Evolutionary conservation across 257 asterid species (phyloP), one percentile per base, ranked within the genome.

Genomic region (Nicotiana otophora): DNA sequence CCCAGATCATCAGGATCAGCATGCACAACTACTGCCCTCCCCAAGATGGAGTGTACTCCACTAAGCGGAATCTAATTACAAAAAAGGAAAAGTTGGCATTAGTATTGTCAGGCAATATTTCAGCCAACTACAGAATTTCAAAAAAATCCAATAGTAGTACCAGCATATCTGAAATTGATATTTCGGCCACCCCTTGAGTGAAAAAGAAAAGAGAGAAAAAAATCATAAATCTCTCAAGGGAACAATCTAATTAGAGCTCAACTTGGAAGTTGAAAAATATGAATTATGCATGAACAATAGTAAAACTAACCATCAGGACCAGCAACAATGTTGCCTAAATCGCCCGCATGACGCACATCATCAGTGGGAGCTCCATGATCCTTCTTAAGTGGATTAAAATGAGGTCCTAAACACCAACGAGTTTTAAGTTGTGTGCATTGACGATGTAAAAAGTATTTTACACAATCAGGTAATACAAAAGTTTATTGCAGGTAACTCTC

Each of bases 1-100:
- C 99, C 99, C 15, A 95, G 93, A 89, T 95, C 98, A 88, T 95
- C 99, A 19, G 97, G 92, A 89, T 91, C 97, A 78, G 99, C 99
- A 85, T 95, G 99, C 81, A 95, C 94, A 33, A 95, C 99, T 82
- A 93, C 97, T 30, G 98, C 99, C 83, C 98, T 89, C 81, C 99
- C 99, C 84, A 95, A 80, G 81, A 95, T 95, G 62, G 99, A 93
- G 86, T 95, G 89, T 60, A 83, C 90, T 63, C 98, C 99, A 16
- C 77, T 90, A 62, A 93, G 92, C 0, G 94, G 92, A 84, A 95
- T 93, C 99, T 95, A 87, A 19, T 65, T 70, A 77, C 78, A 5
- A 6, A 17, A 64, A 81, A 83, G 1, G 34, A 87, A 67, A 83
- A 2, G 15, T 62, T 9, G 16, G 15, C 61, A 77, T 58, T 63